Evolutionary conservation across 148 eudicot species (phyloP).

Genomic region (Mesembryanthemum crystallinum): DNA sequence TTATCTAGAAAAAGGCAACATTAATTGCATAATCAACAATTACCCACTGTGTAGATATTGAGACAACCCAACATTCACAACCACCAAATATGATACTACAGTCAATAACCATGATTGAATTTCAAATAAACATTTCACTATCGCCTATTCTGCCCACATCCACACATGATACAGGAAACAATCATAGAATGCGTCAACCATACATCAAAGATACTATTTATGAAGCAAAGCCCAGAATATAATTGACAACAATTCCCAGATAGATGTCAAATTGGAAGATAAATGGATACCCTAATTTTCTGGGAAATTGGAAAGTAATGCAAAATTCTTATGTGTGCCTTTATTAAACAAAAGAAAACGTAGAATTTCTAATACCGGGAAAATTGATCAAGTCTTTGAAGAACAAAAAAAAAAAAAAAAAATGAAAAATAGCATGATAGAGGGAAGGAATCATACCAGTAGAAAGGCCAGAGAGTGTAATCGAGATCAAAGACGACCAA

Average conservation of each 20-base stretch:
- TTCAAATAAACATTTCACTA: too few relatives aligned
- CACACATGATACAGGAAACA: neutral
- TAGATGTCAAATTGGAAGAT: neutral
- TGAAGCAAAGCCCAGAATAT: neutral
- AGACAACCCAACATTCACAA: neutral
- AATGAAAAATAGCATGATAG: neutral
- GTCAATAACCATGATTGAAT: neutral
- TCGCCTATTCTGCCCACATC: too few relatives aligned
- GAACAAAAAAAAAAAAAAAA: too few relatives aligned
- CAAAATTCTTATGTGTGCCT: neutral
- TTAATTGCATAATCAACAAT: neutral
- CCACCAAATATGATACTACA: neutral
- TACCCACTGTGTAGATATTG: neutral
- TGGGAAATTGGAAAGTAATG: neutral
- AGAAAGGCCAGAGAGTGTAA: constrained; percentile 77
- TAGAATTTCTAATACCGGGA: too few relatives aligned
- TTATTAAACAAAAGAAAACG: neutral
- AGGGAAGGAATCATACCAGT: constrained; percentile 35
- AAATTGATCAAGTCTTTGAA: too few relatives aligned
- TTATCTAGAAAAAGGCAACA: neutral
- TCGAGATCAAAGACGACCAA: constrained; percentile 77
- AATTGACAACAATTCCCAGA: neutral
- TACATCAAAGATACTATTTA: neutral
- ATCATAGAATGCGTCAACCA: neutral
- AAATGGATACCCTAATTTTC: neutral